Evolutionary conservation across 176 grass and related monocot species (phyloP), one percentile per base, ranked within the genome.

Genomic region (Carex scoparia): DNA sequence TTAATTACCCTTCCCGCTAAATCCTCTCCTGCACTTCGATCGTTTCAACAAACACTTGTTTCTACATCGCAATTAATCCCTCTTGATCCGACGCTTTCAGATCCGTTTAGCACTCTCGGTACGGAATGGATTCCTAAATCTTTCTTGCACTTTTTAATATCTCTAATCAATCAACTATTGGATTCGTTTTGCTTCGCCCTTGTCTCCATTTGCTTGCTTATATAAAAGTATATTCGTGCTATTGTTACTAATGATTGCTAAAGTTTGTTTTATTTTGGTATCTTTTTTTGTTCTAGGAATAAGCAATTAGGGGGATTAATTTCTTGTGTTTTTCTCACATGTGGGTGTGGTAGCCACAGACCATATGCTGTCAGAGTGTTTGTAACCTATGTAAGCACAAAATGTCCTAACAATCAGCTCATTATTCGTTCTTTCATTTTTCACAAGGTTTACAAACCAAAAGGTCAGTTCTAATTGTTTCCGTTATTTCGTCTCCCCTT

Each of bases 371-470:
- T 63, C 11, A 31, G 30, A 42, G 53, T 15, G 8, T 59, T 51
- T 44, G 10, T 64, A 65, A 82, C 37, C 80, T 44, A 66, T 64
- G 59, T 82, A 82, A 82, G 44, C 61, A 48, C 38, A 66, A 10
- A 5, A 49, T 8, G 19, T 53, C 55, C 16, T 30, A 66, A 15
- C 46, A 67, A 53, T 82, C n/a, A 23, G 19, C 61, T 82, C 60
- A 27, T 51, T 48, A 62, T 33, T 82, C 27, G 48, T 65, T 33
- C 30, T 31, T 33, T 82, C 27, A 64, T 65, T 33, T 48, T 31
- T 1, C 13, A 15, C 30, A 49, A 48, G 61, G 18, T 68, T 68
- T 69, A 16, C 32, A 69, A 69, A 37, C 32, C 32, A 16, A 69
- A 69, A 69, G 12, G 32, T 16, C 65, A 69, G 12, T 13, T 16